phyloP scores from a whole-genome alignment of 2,329 filamentous ascomycete genomes.

The Phyllosticta paracitricarpa region DNA sequence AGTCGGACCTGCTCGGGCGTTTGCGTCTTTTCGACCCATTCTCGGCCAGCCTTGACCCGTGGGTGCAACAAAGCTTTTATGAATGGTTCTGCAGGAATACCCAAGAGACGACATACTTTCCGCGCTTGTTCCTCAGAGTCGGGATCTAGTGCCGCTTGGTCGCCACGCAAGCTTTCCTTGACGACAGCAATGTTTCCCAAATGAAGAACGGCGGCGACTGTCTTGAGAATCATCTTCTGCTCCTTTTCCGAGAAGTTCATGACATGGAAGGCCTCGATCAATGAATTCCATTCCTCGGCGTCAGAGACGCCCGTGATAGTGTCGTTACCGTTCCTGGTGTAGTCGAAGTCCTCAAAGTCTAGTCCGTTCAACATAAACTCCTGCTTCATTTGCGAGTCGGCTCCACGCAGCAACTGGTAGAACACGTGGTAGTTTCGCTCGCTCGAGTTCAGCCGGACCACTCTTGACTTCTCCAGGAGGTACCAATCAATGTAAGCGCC shows the following conservation, averaged over 20 bases:
- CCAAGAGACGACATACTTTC: slow-evolving; percentile 73
- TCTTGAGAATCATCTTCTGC: slow-evolving; percentile 71
- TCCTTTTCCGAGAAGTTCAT: slow-evolving; percentile 90
- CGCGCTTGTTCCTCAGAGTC: slow-evolving; percentile 67
- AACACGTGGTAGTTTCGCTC: slow-evolving; percentile 98
- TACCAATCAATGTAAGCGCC: slow-evolving; percentile 99
- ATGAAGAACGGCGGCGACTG: slow-evolving; percentile 84
- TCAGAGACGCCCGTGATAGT: slow-evolving; percentile 86
- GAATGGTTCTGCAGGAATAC: slow-evolving; percentile 76
- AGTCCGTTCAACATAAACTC: slow-evolving; percentile 66
- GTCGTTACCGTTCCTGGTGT: slow-evolving; percentile 85
- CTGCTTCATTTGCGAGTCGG: slow-evolving; percentile 60
- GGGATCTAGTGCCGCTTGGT: slow-evolving; percentile 74
- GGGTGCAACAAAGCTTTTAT: slow-evolving; percentile 83
- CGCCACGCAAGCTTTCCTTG: slow-evolving; percentile 81
- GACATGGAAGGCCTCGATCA: slow-evolving; percentile 86
- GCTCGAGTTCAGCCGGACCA: slow-evolving; percentile 75
- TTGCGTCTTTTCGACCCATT: slow-evolving; percentile 98
- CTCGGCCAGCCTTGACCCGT: slow-evolving; percentile 85
- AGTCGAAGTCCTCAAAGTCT: slow-evolving; percentile 78
- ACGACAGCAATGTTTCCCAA: slow-evolving; percentile 83
- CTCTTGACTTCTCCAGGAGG: slow-evolving; percentile 92
- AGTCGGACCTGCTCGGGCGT: slow-evolving; percentile 93
- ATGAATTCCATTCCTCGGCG: slow-evolving; percentile 73
- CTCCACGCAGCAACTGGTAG: slow-evolving; percentile 86